Evolutionary conservation across 1,139 yeast genomes (phyloP), one percentile per base, ranked within the genome.

Genomic region (Kodamaea sp.): DNA sequence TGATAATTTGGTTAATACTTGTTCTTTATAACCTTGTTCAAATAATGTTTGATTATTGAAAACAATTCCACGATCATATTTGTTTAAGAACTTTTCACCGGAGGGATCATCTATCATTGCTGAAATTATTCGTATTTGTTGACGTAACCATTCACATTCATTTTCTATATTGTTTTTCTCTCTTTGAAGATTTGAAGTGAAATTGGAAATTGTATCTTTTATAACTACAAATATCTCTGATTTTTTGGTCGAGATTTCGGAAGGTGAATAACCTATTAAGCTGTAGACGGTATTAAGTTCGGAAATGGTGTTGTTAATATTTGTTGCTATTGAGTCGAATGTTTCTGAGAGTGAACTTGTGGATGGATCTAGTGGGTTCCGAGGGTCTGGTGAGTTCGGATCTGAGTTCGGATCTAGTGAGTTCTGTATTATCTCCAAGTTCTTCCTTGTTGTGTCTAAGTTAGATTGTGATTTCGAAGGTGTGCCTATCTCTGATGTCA

Each of bases 141-240:
- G 75, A 37, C 75, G 50, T 39, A 71, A 54, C 76, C 77, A 71
- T 38, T 69, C 75, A 51, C 75, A 70, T 45, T 72, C 78, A 41
- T 63, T 66, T 37, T 63, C 69, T 3, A 71, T 66, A 41, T 54
- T 64, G 27, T 46, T 55, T 52, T 64, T 67, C 45, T 72, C 75
- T 42, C 74, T 54, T 31, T 58, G 60, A 15, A 70, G 52, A 32
- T 47, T 62, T 24, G 47, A 41, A 4, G 70, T 59, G 46, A 68
- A 69, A 32, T 61, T 60, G 8, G 53, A 37, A 11, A 71, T 69
- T 7, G 75, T 67, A 24, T 65, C 66, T 36, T 68, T 66, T n/a
- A 72, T 62, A 4, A 60, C 65, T 11, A 50, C 58, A 42, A 70
- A 70, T 27, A 71, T 68, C 41, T 70, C 70, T 7, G 64, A 45